Evolutionary conservation across 1,139 yeast genomes (phyloP), one percentile per base, ranked within the genome.

Genomic region (Casaregolazyma suthepensis): DNA sequence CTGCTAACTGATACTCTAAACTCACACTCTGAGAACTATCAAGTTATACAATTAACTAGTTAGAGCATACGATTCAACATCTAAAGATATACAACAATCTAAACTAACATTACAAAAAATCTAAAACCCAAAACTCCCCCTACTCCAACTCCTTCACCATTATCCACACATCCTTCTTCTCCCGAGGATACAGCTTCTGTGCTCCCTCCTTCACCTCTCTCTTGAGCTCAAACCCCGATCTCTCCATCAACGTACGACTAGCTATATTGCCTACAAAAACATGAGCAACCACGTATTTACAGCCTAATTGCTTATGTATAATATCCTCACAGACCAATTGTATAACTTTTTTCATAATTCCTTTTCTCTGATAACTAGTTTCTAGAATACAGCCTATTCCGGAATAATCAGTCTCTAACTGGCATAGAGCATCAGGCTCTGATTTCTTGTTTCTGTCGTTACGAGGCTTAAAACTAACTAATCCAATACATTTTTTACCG

Each of bases 381-480:
- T 51, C 53, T 9, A 62, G 50, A 57, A 58, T 60, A 52, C 58
- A 62, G 7, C 63, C 63, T 29, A 60, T 55, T 1, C 53, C 31
- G 7, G 61, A 60, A 43, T 43, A 50, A 37, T 43, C 38, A 3
- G 18, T 43, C 45, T 43, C 18, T 38, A 47, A 6, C 15, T 19
- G 12, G 23, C 49, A 35, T 19, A 29, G 10, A 46, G 19, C 6
- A 13, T 46, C 50, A 13, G 48, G 38, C 10, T 38, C 23, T 7
- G 55, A 56, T 15, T 53, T 48, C n/a, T 51, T 45, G 45, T 26
- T 17, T 49, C 54, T 23, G 48, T 52, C 1, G 54, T 52, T 13
- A 15, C 26, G 26, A 6, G 57, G 56, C 9, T 58, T 45, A 5
- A 58, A 53, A 43, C 52, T 56, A n/a, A 58, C 51, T 10, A 46